phyloP scores from a whole-genome alignment of 2,329 filamentous ascomycete species.

The Ophioceras dolichostomum region DNA sequence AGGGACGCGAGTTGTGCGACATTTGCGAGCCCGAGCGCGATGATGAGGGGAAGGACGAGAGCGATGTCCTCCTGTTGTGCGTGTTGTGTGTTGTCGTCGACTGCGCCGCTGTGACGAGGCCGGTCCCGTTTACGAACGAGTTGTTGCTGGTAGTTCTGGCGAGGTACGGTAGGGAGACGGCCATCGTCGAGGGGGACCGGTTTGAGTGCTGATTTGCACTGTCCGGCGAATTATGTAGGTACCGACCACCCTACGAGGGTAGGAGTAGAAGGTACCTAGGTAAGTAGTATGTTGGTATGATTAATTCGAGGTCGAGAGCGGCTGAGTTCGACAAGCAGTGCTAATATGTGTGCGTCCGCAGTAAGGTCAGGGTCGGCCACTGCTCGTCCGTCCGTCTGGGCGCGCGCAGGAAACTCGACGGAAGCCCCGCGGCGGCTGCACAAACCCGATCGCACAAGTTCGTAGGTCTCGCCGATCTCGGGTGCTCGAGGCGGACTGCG shows the following conservation, averaged over 20 bases:
- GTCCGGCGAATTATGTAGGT: no score
- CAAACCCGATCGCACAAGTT: not conserved
- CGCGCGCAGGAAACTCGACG: not conserved
- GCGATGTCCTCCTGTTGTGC: slow-evolving; percentile 39
- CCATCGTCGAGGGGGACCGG: not conserved
- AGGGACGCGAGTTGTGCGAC: slow-evolving; percentile 39
- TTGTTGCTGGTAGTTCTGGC: slow-evolving; percentile 23
- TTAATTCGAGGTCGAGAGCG: not conserved
- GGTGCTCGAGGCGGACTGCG: not conserved
- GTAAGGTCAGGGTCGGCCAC: not conserved
- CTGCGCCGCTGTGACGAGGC: slow-evolving; percentile 4
- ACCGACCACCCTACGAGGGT: no score
- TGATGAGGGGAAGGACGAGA: slow-evolving; percentile 46
- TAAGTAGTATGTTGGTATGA: not conserved
- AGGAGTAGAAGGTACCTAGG: no score
- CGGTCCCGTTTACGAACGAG: slow-evolving; percentile 12
- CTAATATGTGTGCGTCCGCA: not conserved
- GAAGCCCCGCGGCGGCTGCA: not conserved
- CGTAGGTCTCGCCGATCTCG: not conserved
- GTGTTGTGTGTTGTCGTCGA: slow-evolving; percentile 11
- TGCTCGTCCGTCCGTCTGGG: not conserved
- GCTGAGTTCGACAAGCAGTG: no score
- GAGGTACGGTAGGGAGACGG: not conserved
- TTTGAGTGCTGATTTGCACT: not conserved
- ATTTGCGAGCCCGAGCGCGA: slow-evolving; percentile 46